Conservation (phyloP, 257 asterid genomes). For the Catharanthus roseus region DNA sequence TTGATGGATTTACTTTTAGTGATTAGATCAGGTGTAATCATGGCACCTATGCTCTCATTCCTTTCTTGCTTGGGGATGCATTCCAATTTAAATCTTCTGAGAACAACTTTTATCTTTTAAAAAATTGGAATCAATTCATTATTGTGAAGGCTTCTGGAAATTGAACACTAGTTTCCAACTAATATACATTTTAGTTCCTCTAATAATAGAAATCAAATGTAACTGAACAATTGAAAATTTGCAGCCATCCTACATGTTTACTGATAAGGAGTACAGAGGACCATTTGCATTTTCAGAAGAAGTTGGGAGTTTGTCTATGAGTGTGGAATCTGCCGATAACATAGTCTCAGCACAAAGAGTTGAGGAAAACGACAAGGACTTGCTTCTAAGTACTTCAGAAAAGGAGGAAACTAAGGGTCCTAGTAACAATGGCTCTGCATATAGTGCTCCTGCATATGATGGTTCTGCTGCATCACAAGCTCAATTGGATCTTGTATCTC, state of each 20-base stretch:
- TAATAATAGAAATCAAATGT: background rate
- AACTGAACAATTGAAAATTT: conserved; percentile 10
- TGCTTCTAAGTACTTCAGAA: conserved; percentile 72
- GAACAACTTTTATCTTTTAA: background rate
- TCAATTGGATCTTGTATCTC: conserved; percentile 67
- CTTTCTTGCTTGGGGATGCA: background rate
- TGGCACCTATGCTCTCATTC: background rate
- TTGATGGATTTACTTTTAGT: background rate
- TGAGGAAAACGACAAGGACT: conserved; percentile 87
- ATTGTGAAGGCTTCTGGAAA: background rate
- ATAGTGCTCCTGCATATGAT: conserved; percentile 65
- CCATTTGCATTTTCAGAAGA: conserved; percentile 95
- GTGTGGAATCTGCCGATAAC: conserved; percentile 51
- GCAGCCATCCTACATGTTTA: conserved; percentile 99
- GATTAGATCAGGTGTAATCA: background rate
- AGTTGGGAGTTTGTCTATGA: conserved; percentile 58
- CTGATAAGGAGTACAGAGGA: conserved; percentile 95
- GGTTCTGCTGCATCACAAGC: conserved; percentile 33
- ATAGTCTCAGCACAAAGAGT: conserved; percentile 59
- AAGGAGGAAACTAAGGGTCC: conserved; percentile 67
- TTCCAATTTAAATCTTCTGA: background rate
- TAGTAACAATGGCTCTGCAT: conserved; percentile 64
- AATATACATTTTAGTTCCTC: background rate
- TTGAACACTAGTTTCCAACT: background rate
- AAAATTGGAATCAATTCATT: background rate